These are phyloP conservation scores for Schizochytrium sp. DNA, from an alignment of 108 stramenopile genomes.

Conservation along the genomic window DNA sequence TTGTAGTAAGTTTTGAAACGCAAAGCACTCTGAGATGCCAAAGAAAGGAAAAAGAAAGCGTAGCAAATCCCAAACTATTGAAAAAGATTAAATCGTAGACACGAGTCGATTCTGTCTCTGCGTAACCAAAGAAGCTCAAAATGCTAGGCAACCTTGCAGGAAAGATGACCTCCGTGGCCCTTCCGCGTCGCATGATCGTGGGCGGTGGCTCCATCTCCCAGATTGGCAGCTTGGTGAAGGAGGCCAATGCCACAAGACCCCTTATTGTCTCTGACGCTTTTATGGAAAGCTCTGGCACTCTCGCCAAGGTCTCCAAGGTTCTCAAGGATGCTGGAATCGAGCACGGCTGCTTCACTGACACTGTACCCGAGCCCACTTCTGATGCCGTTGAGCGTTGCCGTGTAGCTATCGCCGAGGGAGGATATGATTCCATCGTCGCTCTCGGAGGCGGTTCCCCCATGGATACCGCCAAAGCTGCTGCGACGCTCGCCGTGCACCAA, in stretches of 20 bases:
- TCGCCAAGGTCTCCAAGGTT: background rate
- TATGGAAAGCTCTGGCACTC: background rate
- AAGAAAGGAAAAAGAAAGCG: no score
- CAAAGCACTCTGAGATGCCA: no score
- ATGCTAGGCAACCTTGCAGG: conserved; percentile 23
- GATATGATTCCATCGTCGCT: conserved; percentile 67
- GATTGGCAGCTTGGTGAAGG: background rate
- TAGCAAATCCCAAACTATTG: no score
- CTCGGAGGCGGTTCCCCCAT: conserved; percentile 79
- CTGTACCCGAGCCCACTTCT: conserved; percentile 48
- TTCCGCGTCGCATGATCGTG: conserved; percentile 55
- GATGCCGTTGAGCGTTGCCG: conserved; percentile 16
- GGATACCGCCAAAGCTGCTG: conserved; percentile 81
- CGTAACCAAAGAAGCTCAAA: background rate
- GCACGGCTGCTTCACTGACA: conserved; percentile 32
- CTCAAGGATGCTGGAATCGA: conserved; percentile 32
- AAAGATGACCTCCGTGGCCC: conserved; percentile 23
- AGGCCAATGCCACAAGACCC: conserved; percentile 31
- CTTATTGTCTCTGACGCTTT: conserved; percentile 39
- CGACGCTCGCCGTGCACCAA: conserved; percentile 14
- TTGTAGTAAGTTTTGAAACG: no score
- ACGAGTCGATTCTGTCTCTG: no score
- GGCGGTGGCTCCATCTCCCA: conserved; percentile 29
- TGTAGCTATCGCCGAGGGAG: background rate
- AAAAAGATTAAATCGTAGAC: no score